Evolutionary conservation across 768 basidiomycete species (phyloP), one percentile per base, ranked within the genome.

Genomic region (Chlorophyllum brunneum): DNA sequence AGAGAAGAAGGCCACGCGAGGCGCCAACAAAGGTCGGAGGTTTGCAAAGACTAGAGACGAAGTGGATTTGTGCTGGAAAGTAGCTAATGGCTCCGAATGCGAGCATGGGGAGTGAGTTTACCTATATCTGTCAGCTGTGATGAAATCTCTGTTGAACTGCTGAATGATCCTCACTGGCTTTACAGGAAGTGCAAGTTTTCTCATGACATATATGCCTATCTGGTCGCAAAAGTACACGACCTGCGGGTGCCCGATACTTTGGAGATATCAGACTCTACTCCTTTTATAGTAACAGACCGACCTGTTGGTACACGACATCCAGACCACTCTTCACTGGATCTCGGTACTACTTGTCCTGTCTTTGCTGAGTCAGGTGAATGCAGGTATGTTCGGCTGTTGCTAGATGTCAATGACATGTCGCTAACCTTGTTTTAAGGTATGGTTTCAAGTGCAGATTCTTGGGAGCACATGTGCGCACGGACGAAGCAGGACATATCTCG

Each of bases 401-500:
- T 33, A 13, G 16, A 9, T 50, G 6, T 2, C 10, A 44, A 15
- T n/a, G 36, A 18, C 20, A 11, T 24, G 16, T 23, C 6, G 20
- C 16, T n/a, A 51, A 10, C n/a, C 16, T 40, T 9, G 16, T 15
- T 39, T 29, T 18, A 51, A 79, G 76, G 47, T 82, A 80, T 59
- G 97, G 94, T 9, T 85, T 89, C 66, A 92, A 93, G 66, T 99
- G 97, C 65, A 83, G 97, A 2, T 97, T 88, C 68, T 78, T 97
- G 4, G 86, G 87, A 10, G 85, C 80, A 2, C 95, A 99, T 66
- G 69, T 86, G 9, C 68, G 63, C 15, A 67, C 69, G 30, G 71
- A 76, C 27, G 74, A 74, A 13, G 67, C 71, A 11, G 82, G 80
- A 1, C 56, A 66, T 2, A 58, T 80, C 13, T 65, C 65, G 22